Base-by-base conservation (phyloP, 1,139 yeast genomes). In the Zhuliangozyma parablackwelliae region DNA sequence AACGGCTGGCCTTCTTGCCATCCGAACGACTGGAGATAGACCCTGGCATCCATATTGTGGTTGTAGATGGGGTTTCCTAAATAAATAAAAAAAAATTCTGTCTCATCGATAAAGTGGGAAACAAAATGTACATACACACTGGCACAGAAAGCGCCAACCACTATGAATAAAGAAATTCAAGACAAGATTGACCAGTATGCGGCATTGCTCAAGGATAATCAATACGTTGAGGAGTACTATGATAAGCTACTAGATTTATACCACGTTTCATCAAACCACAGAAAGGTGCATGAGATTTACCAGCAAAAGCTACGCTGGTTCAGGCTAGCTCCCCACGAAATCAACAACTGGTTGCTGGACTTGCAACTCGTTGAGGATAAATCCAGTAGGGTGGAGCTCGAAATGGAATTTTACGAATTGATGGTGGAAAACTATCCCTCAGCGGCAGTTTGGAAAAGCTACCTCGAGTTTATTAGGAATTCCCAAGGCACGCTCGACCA, bases 1-100 rank as follows among this genome's bases (percentile, higher is more conserved):
- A 92, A 65, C 0, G 95, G 95, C 48, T 88, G 87, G 5, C 97
- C 97, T 49, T 87, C 92, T 39, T 72, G 70, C 98, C 98, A 92
- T 11, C 97, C 97, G 51, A 72, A 88, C 3, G 86, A 78, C 56
- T 75, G 69, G 44, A 92, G 63, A 56, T 90, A 92, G 37, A 65
- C 72, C 36, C 72, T 75, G 30, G 96, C 80, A 59, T 92, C 78
- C 96, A 90, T 90, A 3, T 5, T 31, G 24, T 23, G 24, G 24
- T 23, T 7, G 31, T 28, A 21, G n/a, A 25, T 8, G 21, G 12
- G 12, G 5, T 26, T 11, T 20, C 9, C 28, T 3, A 26, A n/a
- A 10, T 3, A 10, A 26, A n/a, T 5, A 26, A 26, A n/a, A 16
- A 16, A 16, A 16, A 16, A 10, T 24, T 7, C 26, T 7, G 10